Evolutionary conservation across 805 yeast species (phyloP), one percentile per base, ranked within the genome.

Genomic region (Yarrowia porcina): DNA sequence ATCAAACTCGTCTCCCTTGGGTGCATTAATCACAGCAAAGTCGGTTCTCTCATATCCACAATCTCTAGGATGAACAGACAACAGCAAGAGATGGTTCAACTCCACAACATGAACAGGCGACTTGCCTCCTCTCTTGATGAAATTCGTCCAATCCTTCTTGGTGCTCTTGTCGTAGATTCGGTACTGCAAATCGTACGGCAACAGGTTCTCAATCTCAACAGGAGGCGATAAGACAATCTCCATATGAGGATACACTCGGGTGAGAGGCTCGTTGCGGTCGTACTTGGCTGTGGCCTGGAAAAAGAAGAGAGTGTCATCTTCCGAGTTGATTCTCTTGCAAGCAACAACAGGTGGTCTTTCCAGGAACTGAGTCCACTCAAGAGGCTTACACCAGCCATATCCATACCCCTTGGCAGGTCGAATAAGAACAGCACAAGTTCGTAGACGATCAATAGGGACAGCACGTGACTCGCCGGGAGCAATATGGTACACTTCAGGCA

Each of bases 171-270:
- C 94, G 72, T 87, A 88, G 13, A 94, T 78, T 63, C 88, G 78
- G 74, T 88, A 90, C 18, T 82, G 79, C 45, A 93, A 74, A 68
- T 89, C 96, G 70, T 82, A 88, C 0, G 99, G 98, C 56, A 96
- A 73, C 59, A 90, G 76, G 69, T 94, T 94, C 67, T 89, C 91
- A 64, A 94, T 79, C 67, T 89, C 89, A 49, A 94, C 74, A 0
- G 99, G 98, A 0, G 98, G 90, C 0, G 94, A 84, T 7, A 94
- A 75, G 4, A 85, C 80, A 23, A 94, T 75, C 9, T 79, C 81
- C 89, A 93, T 81, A 69, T 89, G 94, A 0, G 99, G 99, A 69
- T 90, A 96, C 0, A 89, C 80, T 64, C 80, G 78, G 0, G 89
- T 81, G 25, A 91, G 75, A 0, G 90, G 91, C 66, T 89, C 96